Evolutionary conservation across 495 filamentous ascomycete genomes (phyloP).

Genomic region (Penicillium subrubescens): DNA sequence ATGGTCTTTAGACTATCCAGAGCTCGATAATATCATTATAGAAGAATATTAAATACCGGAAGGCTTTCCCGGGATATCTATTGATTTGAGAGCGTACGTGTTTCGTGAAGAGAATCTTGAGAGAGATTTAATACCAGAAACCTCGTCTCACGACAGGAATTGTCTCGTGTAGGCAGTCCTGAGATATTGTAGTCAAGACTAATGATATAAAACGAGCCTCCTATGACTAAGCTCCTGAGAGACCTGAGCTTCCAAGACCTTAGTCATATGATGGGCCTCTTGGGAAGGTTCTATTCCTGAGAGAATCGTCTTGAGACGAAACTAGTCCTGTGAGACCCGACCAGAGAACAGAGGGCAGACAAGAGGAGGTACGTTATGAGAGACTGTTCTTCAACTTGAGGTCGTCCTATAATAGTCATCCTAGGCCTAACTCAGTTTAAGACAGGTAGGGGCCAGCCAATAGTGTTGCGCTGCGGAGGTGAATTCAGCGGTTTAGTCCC

Average conservation of each 20-base stretch:
- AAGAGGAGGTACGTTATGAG: too few species aligned
- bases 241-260: neutral
- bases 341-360: neutral
- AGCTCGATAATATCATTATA: too few species aligned
- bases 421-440: neutral
- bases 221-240: neutral
- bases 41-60: neutral
- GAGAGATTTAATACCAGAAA: neutral
- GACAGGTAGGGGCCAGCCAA: constrained; percentile 1
- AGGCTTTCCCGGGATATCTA: neutral
- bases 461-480: constrained; percentile 1
- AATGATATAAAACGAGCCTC: neutral
- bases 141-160: neutral
- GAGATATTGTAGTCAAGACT: neutral
- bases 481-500: neutral
- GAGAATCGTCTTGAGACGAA: constrained; percentile 3
- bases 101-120: neutral
- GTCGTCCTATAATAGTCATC: too few species aligned
- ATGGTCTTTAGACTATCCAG: too few species aligned
- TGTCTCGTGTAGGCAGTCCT: neutral
- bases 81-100: neutral
- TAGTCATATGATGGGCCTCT: neutral
- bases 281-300: neutral
- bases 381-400: too few species aligned
- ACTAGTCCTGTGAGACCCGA: neutral